These are phyloP conservation scores for Leccinellum rugosiceps DNA, from an alignment of 768 basidiomycete genomes.

Conservation along the genomic window DNA sequence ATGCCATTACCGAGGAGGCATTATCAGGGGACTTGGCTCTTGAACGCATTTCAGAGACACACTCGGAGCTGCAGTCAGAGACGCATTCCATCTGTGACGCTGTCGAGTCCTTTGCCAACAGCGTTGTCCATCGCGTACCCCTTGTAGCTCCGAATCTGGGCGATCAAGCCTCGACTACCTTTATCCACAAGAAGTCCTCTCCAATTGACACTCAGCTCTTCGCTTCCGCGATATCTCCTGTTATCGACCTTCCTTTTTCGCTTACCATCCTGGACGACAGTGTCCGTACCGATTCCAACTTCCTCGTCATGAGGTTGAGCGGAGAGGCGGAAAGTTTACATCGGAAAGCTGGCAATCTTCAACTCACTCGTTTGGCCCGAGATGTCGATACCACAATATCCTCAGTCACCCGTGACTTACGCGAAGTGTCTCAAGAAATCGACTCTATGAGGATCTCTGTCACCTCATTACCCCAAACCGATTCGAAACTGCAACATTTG, in stretches of 20 bases:
- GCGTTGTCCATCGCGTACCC: constrained; percentile 49
- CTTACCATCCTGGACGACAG: constrained; percentile 56
- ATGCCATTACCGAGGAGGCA: constrained; percentile 41
- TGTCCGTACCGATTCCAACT: constrained; percentile 68
- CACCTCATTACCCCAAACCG: constrained; percentile 23
- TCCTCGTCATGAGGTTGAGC: constrained; percentile 60
- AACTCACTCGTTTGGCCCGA: constrained; percentile 52
- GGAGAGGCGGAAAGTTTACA: constrained; percentile 51
- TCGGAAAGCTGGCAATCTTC: constrained; percentile 46
- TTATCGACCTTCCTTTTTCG: constrained; percentile 52
- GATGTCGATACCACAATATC: constrained; percentile 46
- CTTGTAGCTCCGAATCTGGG: constrained; percentile 46
- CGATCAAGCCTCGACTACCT: constrained; percentile 12
- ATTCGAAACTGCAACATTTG: constrained; percentile 36
- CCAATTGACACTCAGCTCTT: constrained; percentile 35
- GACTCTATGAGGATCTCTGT: constrained; percentile 36
- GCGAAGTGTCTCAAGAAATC: constrained; percentile 39
- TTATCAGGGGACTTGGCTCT: constrained; percentile 33
- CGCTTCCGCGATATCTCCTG: constrained; percentile 28
- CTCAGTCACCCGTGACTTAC: constrained; percentile 37
- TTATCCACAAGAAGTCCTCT: constrained; percentile 35
- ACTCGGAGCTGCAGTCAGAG: constrained; percentile 35
- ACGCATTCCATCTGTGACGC: constrained; percentile 38
- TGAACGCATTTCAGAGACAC: constrained; percentile 28
- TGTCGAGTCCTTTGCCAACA: constrained; percentile 47